Evolutionary conservation across 768 basidiomycete species (phyloP).

Genomic region (Lepiota brunneoincarnata): DNA sequence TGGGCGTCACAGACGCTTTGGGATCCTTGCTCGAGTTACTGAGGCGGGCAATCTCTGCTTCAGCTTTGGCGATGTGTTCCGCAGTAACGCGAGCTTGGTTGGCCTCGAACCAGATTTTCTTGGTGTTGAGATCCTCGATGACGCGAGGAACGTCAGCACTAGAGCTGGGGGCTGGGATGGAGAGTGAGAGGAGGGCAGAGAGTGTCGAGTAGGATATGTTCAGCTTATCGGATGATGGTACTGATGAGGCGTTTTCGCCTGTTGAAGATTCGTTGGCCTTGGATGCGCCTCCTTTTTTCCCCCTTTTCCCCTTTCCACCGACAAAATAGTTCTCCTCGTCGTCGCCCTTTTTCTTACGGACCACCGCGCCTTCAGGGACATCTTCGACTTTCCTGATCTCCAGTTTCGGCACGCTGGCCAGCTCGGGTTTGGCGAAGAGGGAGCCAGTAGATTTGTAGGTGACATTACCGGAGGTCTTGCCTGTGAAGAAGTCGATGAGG

Average conservation of each 20-base stretch:
- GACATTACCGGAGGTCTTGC: slow-evolving; percentile 41
- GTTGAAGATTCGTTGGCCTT: slow-evolving; percentile 38
- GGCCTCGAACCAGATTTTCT: slow-evolving; percentile 93
- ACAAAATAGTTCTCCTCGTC: slow-evolving; percentile 82
- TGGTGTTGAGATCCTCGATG: slow-evolving; percentile 87
- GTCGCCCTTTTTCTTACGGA: slow-evolving; percentile 90
- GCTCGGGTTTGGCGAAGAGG: slow-evolving; percentile 37
- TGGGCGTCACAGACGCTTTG: slow-evolving; percentile 33
- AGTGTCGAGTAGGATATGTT: slow-evolving; percentile 86
- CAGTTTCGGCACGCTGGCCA: slow-evolving; percentile 72
- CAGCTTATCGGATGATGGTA: slow-evolving; percentile 35
- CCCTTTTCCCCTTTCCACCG: slow-evolving; percentile 64
- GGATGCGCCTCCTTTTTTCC: slow-evolving; percentile 40
- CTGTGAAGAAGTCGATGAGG: slow-evolving; percentile 81
- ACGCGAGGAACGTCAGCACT: slow-evolving; percentile 76
- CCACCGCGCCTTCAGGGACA: slow-evolving; percentile 64
- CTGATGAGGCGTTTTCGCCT: slow-evolving; percentile 19
- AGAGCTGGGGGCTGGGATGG: slow-evolving; percentile 86
- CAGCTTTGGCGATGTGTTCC: slow-evolving; percentile 79
- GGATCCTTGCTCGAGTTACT: slow-evolving; percentile 24
- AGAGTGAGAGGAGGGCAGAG: slow-evolving; percentile 80
- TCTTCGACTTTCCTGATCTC: slow-evolving; percentile 84
- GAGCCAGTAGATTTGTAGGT: slow-evolving; percentile 15
- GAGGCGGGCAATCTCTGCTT: slow-evolving; percentile 69
- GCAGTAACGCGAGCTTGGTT: slow-evolving; percentile 82